These are phyloP conservation scores for Rhizophora apiculata DNA, from an alignment of 345 rosid genomes.

Conservation along the genomic window DNA sequence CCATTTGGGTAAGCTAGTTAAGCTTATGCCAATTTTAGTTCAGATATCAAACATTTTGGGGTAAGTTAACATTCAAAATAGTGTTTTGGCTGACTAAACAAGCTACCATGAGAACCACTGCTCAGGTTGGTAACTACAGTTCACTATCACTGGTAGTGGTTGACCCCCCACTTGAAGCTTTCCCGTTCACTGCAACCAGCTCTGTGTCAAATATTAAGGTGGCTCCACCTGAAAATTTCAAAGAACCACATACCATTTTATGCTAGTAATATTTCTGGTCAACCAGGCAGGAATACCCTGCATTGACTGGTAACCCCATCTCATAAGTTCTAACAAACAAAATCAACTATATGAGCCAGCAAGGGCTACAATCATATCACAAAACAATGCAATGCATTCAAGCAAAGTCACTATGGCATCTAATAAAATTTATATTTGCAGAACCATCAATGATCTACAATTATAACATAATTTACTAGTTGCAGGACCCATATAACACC, in stretches of 20 bases:
- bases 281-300: not conserved
- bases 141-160: constrained; percentile 26
- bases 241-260: constrained; percentile 11
- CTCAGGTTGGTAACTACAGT: constrained; percentile 29
- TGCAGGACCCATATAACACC: not conserved
- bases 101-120: not conserved
- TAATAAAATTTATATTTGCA: no score
- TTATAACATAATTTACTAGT: no score
- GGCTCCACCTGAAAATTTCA: constrained; percentile 69
- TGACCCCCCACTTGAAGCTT: constrained; percentile 39
- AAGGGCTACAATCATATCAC: no score
- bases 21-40: not conserved
- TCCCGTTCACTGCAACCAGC: constrained; percentile 83
- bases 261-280: not conserved
- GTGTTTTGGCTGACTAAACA: not conserved
- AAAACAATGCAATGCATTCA: no score
- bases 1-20: not conserved
- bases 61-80: not conserved
- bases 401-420: no score
- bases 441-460: no score
- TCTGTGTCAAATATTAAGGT: constrained; percentile 85
- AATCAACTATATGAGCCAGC: no score
- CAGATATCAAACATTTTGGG: not conserved
- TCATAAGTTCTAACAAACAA: no score
- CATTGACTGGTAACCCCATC: not conserved